phyloP scores from a whole-genome alignment of 2,329 filamentous ascomycete species.

The Conoideocrella luteorostrata region DNA sequence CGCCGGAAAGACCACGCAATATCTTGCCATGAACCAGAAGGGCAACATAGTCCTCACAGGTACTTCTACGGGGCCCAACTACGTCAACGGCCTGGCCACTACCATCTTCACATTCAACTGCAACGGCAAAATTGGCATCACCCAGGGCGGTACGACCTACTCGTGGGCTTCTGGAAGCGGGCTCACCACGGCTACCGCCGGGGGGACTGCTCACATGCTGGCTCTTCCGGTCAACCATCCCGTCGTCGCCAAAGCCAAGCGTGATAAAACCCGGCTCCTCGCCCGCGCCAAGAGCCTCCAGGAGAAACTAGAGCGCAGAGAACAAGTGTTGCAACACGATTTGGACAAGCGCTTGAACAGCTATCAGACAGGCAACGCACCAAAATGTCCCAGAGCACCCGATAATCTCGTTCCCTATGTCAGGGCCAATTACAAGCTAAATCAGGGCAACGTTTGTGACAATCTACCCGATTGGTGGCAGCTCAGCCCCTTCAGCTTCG shows the following conservation, averaged over 20 bases:
- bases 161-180: neutral
- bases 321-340: neutral
- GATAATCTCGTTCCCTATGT: neutral
- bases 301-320: neutral
- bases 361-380: neutral
- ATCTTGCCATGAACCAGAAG: neutral
- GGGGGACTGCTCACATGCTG: neutral
- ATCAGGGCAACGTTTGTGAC: neutral
- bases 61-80: neutral
- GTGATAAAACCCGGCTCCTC: neutral
- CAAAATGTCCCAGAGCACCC: neutral
- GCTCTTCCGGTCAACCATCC: neutral
- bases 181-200: neutral
- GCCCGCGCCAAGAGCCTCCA: neutral
- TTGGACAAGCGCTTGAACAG: neutral
- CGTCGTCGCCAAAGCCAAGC: neutral
- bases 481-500: neutral
- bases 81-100: neutral
- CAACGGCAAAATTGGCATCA: neutral
- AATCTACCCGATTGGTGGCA: neutral
- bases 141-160: neutral
- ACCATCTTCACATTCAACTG: conserved; percentile 3
- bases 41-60: neutral
- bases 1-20: neutral
- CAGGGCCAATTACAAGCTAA: neutral